phyloP scores from a whole-genome alignment of 1,139 yeast species.

The Pichia sp. region DNA sequence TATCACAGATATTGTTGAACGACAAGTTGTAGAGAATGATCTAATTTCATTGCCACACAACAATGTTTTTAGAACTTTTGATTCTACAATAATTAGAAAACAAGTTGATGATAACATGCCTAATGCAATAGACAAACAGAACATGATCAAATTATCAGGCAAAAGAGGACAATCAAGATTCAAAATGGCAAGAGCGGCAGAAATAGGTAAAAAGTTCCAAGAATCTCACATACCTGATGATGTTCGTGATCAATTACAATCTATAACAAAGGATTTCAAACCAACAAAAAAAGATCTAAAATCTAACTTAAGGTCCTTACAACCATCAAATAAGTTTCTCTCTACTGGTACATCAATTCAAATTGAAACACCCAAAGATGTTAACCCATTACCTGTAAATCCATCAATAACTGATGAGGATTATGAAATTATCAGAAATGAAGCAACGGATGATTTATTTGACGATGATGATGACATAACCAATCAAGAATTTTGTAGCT shows the following conservation, averaged over 20 bases:
- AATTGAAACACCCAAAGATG: constrained; percentile 17
- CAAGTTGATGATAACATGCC: constrained; percentile 5
- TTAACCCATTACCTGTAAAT: constrained; percentile 17
- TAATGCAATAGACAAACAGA: neutral
- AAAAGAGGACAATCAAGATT: constrained; percentile 13
- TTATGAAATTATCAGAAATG: constrained; percentile 21
- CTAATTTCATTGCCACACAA: neutral
- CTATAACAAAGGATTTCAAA: neutral
- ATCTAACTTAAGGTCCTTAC: constrained; percentile 14
- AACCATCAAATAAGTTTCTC: neutral
- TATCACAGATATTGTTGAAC: constrained; percentile 25
- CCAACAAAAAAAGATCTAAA: constrained; percentile 1
- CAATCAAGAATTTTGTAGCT: constrained; percentile 7
- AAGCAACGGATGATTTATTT: constrained; percentile 16
- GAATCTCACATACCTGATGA: constrained; percentile 13
- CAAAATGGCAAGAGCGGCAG: constrained; percentile 15
- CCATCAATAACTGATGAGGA: constrained; percentile 17
- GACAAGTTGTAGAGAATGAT: constrained; percentile 15
- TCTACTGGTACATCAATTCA: neutral
- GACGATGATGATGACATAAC: constrained; percentile 19
- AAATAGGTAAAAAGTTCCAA: constrained; percentile 16
- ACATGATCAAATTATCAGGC: constrained; percentile 13
- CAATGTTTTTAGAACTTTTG: constrained; percentile 10
- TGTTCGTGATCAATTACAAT: constrained; percentile 6
- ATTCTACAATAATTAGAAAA: constrained; percentile 3